Conservation (phyloP, 306 rosid species). For the Astragalus membranaceus region DNA sequence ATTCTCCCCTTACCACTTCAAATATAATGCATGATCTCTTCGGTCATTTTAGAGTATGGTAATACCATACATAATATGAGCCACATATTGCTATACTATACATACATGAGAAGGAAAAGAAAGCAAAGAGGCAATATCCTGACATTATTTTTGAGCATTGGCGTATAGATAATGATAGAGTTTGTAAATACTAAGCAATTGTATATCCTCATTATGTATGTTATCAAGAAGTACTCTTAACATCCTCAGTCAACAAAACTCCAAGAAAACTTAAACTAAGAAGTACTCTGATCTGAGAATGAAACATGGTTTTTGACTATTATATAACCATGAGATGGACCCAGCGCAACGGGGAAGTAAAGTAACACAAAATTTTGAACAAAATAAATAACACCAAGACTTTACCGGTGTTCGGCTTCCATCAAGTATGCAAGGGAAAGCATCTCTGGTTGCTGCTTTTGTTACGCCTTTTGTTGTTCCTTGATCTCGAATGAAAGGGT, state of each 20-base stretch:
- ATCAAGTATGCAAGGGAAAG: conserved; percentile 58
- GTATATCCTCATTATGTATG: not conserved
- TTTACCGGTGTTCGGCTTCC: conserved; percentile 92
- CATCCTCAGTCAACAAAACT: conserved; percentile 13
- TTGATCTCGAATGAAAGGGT: conserved; percentile 82
- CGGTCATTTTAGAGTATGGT: not conserved
- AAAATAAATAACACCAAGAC: conserved; percentile 9
- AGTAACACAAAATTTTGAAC: not conserved
- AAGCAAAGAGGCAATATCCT: not conserved
- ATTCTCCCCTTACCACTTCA: not conserved
- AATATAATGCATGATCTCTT: not conserved
- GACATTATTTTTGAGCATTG: not conserved
- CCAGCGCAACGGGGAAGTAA: not conserved
- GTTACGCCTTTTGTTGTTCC: conserved; percentile 46
- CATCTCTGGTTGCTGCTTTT: conserved; percentile 58
- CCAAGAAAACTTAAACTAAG: not conserved
- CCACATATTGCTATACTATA: no score
- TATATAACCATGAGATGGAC: not conserved
- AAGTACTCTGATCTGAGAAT: not conserved
- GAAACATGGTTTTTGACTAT: not conserved
- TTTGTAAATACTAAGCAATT: not conserved
- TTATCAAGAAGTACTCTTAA: not conserved
- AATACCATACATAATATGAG: not conserved
- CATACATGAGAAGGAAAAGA: not conserved
- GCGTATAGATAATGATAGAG: not conserved